Conservation (phyloP, 371 early-diverging fungal genomes). For the Dinochytrium kinnereticum region DNA sequence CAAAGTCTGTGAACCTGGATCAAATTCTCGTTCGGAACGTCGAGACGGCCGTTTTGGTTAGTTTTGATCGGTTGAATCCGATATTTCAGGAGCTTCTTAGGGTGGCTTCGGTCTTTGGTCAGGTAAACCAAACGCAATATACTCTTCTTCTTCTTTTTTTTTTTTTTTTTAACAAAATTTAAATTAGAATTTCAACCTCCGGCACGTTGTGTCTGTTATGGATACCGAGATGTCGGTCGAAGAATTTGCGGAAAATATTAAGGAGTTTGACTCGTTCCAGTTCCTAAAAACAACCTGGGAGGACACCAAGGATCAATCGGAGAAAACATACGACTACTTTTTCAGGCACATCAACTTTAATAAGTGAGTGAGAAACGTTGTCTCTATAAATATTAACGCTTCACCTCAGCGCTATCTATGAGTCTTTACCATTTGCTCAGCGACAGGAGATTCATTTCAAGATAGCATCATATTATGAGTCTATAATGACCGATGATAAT, state of each 20-base stretch:
- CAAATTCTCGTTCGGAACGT: slow-evolving; percentile 28
- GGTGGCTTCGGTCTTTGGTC: slow-evolving; percentile 7
- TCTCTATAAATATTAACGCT: background rate
- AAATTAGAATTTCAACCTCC: slow-evolving; percentile 18
- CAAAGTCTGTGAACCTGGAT: slow-evolving; percentile 19
- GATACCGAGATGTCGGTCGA: slow-evolving; percentile 24
- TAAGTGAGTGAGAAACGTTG: slow-evolving; percentile 6
- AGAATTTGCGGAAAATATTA: slow-evolving; percentile 21
- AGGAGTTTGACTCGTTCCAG: slow-evolving; percentile 20
- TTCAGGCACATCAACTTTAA: slow-evolving; percentile 18
- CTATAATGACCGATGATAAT: slow-evolving; percentile 17
- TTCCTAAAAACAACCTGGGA: slow-evolving; percentile 16
- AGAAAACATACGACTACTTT: slow-evolving; percentile 7
- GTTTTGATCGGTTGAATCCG: slow-evolving; percentile 1
- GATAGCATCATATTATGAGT: slow-evolving; percentile 25
- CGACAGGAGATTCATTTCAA: slow-evolving; percentile 30
- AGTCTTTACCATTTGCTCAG: slow-evolving; percentile 31
- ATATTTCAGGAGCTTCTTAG: slow-evolving; percentile 2
- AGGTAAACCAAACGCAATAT: background rate
- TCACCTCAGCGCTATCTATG: slow-evolving; percentile 27
- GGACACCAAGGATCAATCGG: background rate
- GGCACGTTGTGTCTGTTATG: slow-evolving; percentile 25
- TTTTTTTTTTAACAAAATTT: background rate
- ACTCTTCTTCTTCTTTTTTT: slow-evolving; percentile 8
- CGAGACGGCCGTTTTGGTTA: slow-evolving; percentile 16